A percentile compares a stretch with the other conserved stretches of the same genome.
Evolutionary conservation across 1,284 basidiomycete species (phyloP).

Genomic region (Coriolopsis trogii): DNA sequence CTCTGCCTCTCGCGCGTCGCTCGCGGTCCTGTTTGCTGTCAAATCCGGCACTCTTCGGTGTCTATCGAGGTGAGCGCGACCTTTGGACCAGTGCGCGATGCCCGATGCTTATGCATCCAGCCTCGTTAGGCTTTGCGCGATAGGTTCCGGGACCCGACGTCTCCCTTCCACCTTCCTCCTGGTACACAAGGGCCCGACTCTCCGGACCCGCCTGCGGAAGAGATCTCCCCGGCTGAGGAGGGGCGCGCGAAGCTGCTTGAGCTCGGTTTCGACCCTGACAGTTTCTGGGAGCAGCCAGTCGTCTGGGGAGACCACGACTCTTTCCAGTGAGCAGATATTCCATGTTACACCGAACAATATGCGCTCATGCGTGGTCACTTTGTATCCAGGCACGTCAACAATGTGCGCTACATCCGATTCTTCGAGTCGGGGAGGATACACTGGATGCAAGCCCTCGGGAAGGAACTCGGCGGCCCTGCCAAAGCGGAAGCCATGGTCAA

Average conservation of each 20-base stretch:
- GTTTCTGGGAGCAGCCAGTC: slow-evolving; percentile 72
- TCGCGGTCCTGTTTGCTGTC: neutral
- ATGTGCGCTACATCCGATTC: slow-evolving; percentile 64
- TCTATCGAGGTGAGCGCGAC: slow-evolving; percentile 10
- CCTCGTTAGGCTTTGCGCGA: slow-evolving; percentile 46
- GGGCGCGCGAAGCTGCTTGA: slow-evolving; percentile 47
- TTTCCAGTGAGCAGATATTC: slow-evolving; percentile 55
- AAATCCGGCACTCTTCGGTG: slow-evolving; percentile 6
- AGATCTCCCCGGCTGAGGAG: slow-evolving; percentile 33
- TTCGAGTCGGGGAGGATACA: slow-evolving; percentile 73
- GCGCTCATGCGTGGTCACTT: neutral
- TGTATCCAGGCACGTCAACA: slow-evolving; percentile 85
- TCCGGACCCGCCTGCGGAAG: slow-evolving; percentile 44
- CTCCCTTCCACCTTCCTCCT: slow-evolving; percentile 65
- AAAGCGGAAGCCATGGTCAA: slow-evolving; percentile 57
- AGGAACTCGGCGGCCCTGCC: slow-evolving; percentile 58
- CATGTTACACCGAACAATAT: neutral
- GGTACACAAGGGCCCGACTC: slow-evolving; percentile 63
- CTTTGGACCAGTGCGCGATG: too few species aligned
- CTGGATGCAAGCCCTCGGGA: slow-evolving; percentile 61
- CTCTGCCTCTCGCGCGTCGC: neutral
- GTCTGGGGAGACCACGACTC: slow-evolving; percentile 79
- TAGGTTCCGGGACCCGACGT: slow-evolving; percentile 64
- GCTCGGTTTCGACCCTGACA: slow-evolving; percentile 58
- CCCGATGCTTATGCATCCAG: too few species aligned